A percentile compares a stretch with the other conserved stretches of the same genome.
Conservation (phyloP, 352 stramenopile species). For the Pythium volutum region DNA sequence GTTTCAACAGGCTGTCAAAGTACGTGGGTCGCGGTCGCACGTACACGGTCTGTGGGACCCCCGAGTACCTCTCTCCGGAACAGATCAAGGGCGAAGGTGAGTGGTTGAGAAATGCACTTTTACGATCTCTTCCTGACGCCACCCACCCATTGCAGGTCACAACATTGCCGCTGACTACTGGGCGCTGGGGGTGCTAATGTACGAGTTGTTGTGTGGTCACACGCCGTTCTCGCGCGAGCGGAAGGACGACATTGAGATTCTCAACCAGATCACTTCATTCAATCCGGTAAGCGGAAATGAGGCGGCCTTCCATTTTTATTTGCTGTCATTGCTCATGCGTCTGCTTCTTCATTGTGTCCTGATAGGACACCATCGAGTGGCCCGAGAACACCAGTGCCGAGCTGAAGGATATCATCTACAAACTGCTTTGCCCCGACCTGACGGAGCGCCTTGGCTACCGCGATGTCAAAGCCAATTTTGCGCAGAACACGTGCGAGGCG, state of each 20-base stretch:
- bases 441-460: slow-evolving; percentile 53
- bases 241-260: slow-evolving; percentile 84
- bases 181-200: slow-evolving; percentile 93
- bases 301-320: not conserved
- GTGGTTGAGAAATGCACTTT: not conserved
- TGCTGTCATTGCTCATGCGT: too few species aligned
- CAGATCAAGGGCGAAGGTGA: slow-evolving; percentile 85
- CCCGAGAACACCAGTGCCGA: slow-evolving; percentile 61
- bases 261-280: slow-evolving; percentile 85
- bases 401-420: slow-evolving; percentile 69
- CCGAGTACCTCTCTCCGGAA: slow-evolving; percentile 82
- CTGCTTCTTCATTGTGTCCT: not conserved
- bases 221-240: slow-evolving; percentile 88
- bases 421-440: slow-evolving; percentile 57
- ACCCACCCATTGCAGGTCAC: slow-evolving; percentile 41
- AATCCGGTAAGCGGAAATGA: slow-evolving; percentile 37
- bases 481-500: slow-evolving; percentile 50
- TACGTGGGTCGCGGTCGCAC: slow-evolving; percentile 81
- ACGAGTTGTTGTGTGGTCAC: slow-evolving; percentile 88
- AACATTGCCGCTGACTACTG: slow-evolving; percentile 91
- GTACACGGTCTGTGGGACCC: slow-evolving; percentile 85
- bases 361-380: slow-evolving; percentile 66
- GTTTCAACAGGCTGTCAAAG: slow-evolving; percentile 60
- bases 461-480: slow-evolving; percentile 40
- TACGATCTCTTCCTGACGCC: not conserved